Base-by-base conservation (phyloP, 1,284 basidiomycete genomes). In the Cryptococcus sp. region DNA sequence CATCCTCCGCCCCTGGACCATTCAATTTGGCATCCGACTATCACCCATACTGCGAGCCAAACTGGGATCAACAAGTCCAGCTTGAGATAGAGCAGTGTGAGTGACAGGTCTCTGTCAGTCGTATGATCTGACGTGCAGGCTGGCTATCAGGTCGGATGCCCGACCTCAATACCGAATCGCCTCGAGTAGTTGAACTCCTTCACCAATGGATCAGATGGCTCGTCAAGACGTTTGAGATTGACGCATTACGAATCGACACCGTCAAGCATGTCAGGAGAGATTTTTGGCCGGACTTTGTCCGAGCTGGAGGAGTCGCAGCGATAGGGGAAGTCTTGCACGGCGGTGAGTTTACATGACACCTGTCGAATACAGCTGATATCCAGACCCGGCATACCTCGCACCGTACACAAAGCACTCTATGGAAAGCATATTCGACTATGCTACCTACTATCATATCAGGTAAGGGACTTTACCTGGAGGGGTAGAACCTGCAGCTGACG, bases 351-450 rank as follows among this genome's bases (percentile, higher is more conserved):
- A 9, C 28, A 32, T 31, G 22, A n/a, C 1, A 14, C 7, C 4
- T 4, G 22, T 26, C 18, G 23, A 19, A 24, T 28, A 33, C 4
- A 21, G 22, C 24, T 40, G 33, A 53, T 62, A 47, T 57, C 37
- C 41, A 72, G 69, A 74, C 51, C 66, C 71, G 0, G 49, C 53
- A 14, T 72, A 68, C 45, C 58, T 73, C 5, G 65, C 59, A 1
- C 58, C 59, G 7, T 74, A 74, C 48, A 71, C 73, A 48, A 58
- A 59, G 54, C 66, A 78, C 44, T 71, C 75, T 24, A 68, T 82
- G 45, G 74, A 76, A 53, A 75, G 77, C 23, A 66, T 80, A 25
- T 71, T 82, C 43, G 78, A 82, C 62, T 82, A 80, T 57, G 78
- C 80, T 2, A 73, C 75, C 38, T 81, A 77, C 61, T 78, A 70